Evolutionary conservation across 768 basidiomycete species (phyloP).

Genomic region (Hortiboletus campestris): DNA sequence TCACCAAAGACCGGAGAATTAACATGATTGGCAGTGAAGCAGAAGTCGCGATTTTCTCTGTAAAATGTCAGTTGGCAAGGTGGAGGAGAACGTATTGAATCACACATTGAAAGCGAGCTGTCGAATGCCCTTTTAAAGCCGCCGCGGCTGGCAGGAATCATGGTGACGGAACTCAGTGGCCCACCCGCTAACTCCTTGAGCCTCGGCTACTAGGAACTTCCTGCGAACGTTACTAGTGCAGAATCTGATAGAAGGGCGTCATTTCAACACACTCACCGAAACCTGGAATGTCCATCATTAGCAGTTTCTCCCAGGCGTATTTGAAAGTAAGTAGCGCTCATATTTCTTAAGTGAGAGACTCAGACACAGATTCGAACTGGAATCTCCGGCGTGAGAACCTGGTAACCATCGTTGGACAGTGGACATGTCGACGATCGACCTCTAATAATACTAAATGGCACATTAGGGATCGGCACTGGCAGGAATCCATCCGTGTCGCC

Average conservation of each 20-base stretch:
- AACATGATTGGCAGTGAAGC: slow-evolving; percentile 1
- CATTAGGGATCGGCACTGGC: neutral
- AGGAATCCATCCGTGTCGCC: neutral
- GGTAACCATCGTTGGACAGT: neutral
- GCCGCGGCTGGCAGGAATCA: no score
- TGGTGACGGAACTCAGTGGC: no score
- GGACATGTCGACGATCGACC: no score
- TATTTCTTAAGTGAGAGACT: neutral
- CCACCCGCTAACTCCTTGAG: no score
- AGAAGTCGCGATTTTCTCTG: neutral
- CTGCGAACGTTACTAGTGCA: no score
- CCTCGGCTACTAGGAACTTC: no score
- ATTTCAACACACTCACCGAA: no score
- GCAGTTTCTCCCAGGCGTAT: neutral
- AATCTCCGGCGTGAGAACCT: neutral
- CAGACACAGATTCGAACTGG: neutral
- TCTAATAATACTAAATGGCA: neutral
- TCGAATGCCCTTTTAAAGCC: no score
- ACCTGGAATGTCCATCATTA: no score
- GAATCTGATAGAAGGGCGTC: no score
- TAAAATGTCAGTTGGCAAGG: neutral
- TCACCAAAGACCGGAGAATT: neutral
- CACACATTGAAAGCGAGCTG: neutral
- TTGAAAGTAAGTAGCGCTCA: neutral
- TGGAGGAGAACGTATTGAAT: no score